Percentiles rank a stretch among this genome's conserved stretches.
These are phyloP conservation scores for Wickerhamomyces canadensis DNA, from an alignment of 805 yeast species.

Conservation along the genomic window DNA sequence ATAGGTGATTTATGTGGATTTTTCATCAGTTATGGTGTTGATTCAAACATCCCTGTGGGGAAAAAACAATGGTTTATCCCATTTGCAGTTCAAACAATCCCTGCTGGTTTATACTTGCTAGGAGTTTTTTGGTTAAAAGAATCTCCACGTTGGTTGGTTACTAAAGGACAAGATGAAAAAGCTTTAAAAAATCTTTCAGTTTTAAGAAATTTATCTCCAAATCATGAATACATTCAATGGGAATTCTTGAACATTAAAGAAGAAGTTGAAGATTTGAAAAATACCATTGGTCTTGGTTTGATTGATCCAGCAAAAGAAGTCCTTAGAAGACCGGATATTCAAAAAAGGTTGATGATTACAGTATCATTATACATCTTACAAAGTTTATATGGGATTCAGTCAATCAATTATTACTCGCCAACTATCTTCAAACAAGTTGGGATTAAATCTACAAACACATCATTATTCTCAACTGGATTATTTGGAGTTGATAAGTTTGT, in stretches of 20 bases:
- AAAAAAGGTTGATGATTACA: conserved; percentile 33
- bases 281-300: conserved; percentile 31
- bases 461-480: conserved; percentile 46
- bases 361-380: conserved; percentile 37
- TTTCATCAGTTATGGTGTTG: conserved; percentile 17
- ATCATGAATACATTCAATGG: conserved; percentile 35
- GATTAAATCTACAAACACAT: conserved; percentile 37
- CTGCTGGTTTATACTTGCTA: conserved; percentile 35
- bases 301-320: conserved; percentile 35
- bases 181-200: conserved; percentile 28
- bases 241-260: conserved; percentile 30
- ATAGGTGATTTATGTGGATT: conserved; percentile 17
- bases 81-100: conserved; percentile 40
- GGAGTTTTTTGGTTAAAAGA: conserved; percentile 37
- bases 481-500: conserved; percentile 45
- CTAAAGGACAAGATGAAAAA: conserved; percentile 29
- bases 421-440: conserved; percentile 45
- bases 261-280: conserved; percentile 20
- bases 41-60: conserved; percentile 24
- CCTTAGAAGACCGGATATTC: conserved; percentile 24
- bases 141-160: conserved; percentile 41
- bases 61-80: conserved; percentile 42
- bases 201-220: conserved; percentile 32
- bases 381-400: conserved; percentile 44
- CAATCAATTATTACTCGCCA: conserved; percentile 50